These are phyloP conservation scores for Mycogone perniciosa DNA, from an alignment of 2,329 filamentous ascomycete species.

Conservation along the genomic window DNA sequence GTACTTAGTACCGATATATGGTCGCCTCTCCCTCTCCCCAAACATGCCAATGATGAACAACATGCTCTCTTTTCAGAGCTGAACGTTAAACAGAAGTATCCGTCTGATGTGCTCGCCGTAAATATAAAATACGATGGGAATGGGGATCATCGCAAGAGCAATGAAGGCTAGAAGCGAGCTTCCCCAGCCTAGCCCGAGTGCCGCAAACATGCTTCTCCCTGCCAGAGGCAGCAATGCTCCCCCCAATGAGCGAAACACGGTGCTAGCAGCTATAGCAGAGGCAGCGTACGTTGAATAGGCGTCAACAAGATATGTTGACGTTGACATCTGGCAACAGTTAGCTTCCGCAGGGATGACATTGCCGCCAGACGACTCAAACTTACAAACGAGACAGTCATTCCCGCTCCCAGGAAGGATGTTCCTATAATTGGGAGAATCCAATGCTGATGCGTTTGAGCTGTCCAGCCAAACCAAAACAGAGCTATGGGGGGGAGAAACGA, in stretches of 20 bases:
- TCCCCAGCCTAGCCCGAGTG: constrained; percentile 38
- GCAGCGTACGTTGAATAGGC: constrained; percentile 36
- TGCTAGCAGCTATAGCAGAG: constrained; percentile 33
- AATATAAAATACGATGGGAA: constrained; percentile 12
- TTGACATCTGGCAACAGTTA: constrained; percentile 38
- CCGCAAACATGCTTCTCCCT: constrained; percentile 32
- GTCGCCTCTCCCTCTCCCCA: too few species aligned
- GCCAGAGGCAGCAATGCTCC: constrained; percentile 35
- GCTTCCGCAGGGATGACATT: too few species aligned
- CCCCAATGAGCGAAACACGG: constrained; percentile 31
- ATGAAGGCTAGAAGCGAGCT: constrained; percentile 36
- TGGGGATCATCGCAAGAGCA: constrained; percentile 20
- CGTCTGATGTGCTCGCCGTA: constrained; percentile 1
- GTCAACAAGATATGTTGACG: constrained; percentile 58
- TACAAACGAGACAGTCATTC: neutral
- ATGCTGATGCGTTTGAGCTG: constrained; percentile 15
- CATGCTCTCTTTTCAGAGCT: neutral
- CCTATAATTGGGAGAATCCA: constrained; percentile 26
- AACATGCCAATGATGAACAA: too few species aligned
- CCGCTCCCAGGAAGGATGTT: constrained; percentile 28
- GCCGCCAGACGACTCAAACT: too few species aligned
- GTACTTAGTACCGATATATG: too few species aligned
- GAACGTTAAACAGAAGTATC: neutral
- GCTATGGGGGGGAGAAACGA: constrained; percentile 40
- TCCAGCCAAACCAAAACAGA: constrained; percentile 22